Evolutionary conservation across 345 rosid genomes (phyloP).

Genomic region (Syzygium jambos): DNA sequence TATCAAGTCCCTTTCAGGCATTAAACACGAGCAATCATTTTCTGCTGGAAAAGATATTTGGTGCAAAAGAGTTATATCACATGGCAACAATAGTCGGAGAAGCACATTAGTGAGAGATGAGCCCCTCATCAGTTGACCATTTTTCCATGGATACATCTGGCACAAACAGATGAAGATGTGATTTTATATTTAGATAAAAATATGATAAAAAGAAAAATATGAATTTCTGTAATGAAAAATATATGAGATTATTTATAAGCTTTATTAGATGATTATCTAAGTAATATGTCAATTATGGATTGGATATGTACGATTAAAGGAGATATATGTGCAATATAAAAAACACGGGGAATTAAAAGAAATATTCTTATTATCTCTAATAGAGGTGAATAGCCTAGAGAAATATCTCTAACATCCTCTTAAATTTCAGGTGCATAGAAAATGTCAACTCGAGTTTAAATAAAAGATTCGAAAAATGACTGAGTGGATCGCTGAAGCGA

Average conservation of each 20-base stretch:
- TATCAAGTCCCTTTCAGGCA: not conserved
- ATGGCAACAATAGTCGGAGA: accelerated
- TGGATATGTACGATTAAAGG: not conserved
- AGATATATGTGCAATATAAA: not conserved
- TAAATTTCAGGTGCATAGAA: not conserved
- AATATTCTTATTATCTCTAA: not conserved
- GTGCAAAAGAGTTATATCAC: not conserved
- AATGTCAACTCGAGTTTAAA: too few relatives aligned
- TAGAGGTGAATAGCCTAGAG: not conserved
- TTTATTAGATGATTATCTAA: not conserved
- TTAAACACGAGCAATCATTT: not conserved
- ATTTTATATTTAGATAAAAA: too few relatives aligned
- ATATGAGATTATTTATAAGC: too few relatives aligned
- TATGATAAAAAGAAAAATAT: too few relatives aligned
- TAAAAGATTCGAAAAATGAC: too few relatives aligned
- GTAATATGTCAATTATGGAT: not conserved
- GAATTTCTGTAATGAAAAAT: too few relatives aligned
- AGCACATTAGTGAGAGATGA: not conserved
- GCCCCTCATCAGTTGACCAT: not conserved
- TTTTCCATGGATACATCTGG: not conserved
- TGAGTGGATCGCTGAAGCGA: too few relatives aligned
- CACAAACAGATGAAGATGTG: not conserved
- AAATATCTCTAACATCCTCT: not conserved
- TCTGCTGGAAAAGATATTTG: not conserved
- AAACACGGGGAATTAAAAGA: accelerated